A percentile compares a stretch with the other conserved stretches of the same genome.
Conservation (phyloP, 2,329 filamentous ascomycete genomes). For the Apiospora pterosperma region DNA sequence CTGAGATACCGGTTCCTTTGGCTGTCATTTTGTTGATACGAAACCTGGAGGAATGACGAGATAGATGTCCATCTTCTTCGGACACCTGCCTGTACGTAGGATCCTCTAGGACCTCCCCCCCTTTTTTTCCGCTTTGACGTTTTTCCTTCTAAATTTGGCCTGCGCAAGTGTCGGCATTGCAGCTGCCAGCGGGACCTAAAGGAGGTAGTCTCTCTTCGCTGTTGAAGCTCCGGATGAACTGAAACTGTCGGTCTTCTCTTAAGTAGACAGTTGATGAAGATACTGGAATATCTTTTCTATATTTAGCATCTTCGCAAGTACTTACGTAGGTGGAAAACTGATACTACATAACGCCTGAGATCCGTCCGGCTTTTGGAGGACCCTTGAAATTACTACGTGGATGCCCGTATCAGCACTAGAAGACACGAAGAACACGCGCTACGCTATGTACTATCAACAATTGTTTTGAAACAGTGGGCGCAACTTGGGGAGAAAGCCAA, state of each 20-base stretch:
- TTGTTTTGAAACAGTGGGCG: neutral
- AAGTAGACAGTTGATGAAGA: no score
- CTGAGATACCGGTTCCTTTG: neutral
- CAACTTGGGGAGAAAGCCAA: neutral
- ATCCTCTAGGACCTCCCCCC: neutral
- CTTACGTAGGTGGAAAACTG: neutral
- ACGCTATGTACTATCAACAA: neutral
- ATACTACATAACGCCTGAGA: neutral
- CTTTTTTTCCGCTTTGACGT: neutral
- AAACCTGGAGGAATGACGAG: neutral
- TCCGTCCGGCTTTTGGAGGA: neutral
- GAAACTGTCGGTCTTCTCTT: neutral
- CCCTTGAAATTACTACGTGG: neutral
- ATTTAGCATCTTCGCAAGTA: neutral
- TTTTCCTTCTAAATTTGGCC: neutral
- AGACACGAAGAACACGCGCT: neutral
- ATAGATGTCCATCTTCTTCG: neutral
- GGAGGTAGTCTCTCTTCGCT: neutral
- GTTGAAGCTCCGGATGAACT: neutral
- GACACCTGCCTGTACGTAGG: neutral
- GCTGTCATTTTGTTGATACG: neutral
- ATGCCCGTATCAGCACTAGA: neutral
- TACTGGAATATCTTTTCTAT: neutral
- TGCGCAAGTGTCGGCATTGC: neutral
- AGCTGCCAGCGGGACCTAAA: neutral